These are phyloP conservation scores for Epichloe bromicola DNA, from an alignment of 2,329 filamentous ascomycete species.

Conservation along the genomic window DNA sequence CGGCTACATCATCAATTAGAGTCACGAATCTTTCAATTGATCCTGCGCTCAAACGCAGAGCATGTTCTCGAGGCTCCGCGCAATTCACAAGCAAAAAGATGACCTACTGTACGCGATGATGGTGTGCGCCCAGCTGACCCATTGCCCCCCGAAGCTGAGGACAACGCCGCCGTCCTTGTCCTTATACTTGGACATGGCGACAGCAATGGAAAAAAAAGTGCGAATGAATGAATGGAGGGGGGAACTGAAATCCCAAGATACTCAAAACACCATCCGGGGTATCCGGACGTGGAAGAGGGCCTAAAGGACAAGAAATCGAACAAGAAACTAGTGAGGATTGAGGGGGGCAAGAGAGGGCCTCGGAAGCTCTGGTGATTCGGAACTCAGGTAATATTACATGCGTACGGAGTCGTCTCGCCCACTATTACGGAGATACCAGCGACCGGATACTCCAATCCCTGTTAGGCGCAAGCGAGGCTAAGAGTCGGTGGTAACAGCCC, in stretches of 20 bases:
- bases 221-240: slow-evolving; percentile 5
- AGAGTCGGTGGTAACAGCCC: slow-evolving; percentile 1
- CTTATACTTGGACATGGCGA: slow-evolving; percentile 39
- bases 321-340: background rate
- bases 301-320: slow-evolving; percentile 1
- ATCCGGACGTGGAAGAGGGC: slow-evolving; percentile 14
- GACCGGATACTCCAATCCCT: background rate
- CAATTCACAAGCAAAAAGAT: background rate
- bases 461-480: slow-evolving; percentile 3
- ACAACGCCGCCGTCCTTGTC: slow-evolving; percentile 50
- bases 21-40: background rate
- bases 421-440: background rate
- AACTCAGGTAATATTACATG: too few species aligned
- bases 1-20: slow-evolving; percentile 36
- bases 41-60: background rate
- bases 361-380: background rate
- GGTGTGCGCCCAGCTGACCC: slow-evolving; percentile 84
- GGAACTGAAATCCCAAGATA: background rate
- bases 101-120: slow-evolving; percentile 62
- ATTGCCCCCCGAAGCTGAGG: slow-evolving; percentile 64
- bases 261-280: slow-evolving; percentile 18
- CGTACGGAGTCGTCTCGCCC: too few species aligned
- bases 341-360: slow-evolving; percentile 4
- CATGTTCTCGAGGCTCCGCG: background rate
- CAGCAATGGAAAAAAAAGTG: slow-evolving; percentile 9